These are phyloP conservation scores for Xylaria multiplex DNA, from an alignment of 2,329 filamentous ascomycete species.

Conservation along the genomic window DNA sequence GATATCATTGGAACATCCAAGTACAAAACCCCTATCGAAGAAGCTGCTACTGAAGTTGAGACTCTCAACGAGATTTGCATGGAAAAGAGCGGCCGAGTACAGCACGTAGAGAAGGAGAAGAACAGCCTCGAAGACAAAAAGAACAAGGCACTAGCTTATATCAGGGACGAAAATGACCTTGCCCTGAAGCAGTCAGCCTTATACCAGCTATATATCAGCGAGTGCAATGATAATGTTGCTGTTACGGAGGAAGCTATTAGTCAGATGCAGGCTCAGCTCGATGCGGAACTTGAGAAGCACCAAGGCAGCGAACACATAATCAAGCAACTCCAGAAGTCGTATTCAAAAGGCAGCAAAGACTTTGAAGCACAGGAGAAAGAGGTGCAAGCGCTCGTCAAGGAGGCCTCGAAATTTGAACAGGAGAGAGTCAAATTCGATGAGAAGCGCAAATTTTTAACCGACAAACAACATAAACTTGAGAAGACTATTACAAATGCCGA, in stretches of 20 bases:
- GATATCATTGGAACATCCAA: constrained; percentile 99
- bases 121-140: constrained; percentile 94
- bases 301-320: constrained; percentile 89
- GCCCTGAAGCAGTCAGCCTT: constrained; percentile 88
- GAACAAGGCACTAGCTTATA: constrained; percentile 87
- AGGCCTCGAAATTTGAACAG: constrained; percentile 93
- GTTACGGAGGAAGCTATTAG: constrained; percentile 89
- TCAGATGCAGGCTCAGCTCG: constrained; percentile 89
- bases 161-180: constrained; percentile 93
- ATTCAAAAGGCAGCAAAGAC: constrained; percentile 83
- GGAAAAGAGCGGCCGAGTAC: constrained; percentile 94
- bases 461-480: constrained; percentile 94
- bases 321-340: constrained; percentile 86
- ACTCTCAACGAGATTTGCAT: constrained; percentile 92
- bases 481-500: constrained; percentile 84
- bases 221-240: constrained; percentile 87
- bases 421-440: constrained; percentile 98
- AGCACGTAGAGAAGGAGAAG: constrained; percentile 98
- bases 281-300: constrained; percentile 90
- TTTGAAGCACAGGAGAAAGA: constrained; percentile 85
- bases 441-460: constrained; percentile 91
- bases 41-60: constrained; percentile 89
- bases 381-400: constrained; percentile 80
- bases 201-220: constrained; percentile 90
- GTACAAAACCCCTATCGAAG: constrained; percentile 97